phyloP scores from a whole-genome alignment of 2,329 filamentous ascomycete genomes.

The Colletotrichum sp. region DNA sequence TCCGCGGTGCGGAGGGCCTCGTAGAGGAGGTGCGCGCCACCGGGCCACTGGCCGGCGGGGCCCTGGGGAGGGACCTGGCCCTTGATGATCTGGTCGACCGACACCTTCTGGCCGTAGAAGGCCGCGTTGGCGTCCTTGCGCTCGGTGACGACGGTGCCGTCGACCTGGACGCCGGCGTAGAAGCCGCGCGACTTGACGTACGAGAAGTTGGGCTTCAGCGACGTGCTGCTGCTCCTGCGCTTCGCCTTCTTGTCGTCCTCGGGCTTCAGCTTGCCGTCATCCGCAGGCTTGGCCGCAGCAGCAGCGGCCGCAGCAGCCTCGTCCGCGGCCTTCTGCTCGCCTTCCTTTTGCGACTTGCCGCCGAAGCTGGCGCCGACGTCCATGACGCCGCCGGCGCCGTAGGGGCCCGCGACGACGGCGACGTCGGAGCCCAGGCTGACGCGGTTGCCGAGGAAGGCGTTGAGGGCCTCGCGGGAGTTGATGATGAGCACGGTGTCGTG shows the following conservation, averaged over 20 bases:
- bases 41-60: slow-evolving; percentile 34
- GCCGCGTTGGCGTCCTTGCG: slow-evolving; percentile 86
- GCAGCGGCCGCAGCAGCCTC: background rate
- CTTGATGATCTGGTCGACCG: slow-evolving; percentile 51
- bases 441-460: slow-evolving; percentile 77
- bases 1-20: slow-evolving; percentile 37
- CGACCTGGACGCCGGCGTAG: slow-evolving; percentile 85
- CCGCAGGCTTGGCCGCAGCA: slow-evolving; percentile 5
- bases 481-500: slow-evolving; percentile 91
- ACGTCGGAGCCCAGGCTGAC: slow-evolving; percentile 82
- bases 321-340: slow-evolving; percentile 16
- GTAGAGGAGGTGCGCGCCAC: slow-evolving; percentile 33
- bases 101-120: slow-evolving; percentile 74
- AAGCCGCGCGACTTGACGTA: slow-evolving; percentile 91
- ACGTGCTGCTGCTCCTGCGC: slow-evolving; percentile 24
- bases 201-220: slow-evolving; percentile 51
- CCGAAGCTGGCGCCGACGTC: slow-evolving; percentile 54
- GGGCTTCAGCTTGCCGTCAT: slow-evolving; percentile 50
- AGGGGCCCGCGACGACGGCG: slow-evolving; percentile 72
- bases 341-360: slow-evolving; percentile 17
- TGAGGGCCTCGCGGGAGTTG: slow-evolving; percentile 76
- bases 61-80: slow-evolving; percentile 42
- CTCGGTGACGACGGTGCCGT: slow-evolving; percentile 87
- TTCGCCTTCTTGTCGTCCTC: slow-evolving; percentile 8
- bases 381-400: slow-evolving; percentile 75